A percentile compares a stretch with the other conserved stretches of the same genome.
Conservation (phyloP, 1,284 basidiomycete genomes). For the Tetrapyrgos nigripes region DNA sequence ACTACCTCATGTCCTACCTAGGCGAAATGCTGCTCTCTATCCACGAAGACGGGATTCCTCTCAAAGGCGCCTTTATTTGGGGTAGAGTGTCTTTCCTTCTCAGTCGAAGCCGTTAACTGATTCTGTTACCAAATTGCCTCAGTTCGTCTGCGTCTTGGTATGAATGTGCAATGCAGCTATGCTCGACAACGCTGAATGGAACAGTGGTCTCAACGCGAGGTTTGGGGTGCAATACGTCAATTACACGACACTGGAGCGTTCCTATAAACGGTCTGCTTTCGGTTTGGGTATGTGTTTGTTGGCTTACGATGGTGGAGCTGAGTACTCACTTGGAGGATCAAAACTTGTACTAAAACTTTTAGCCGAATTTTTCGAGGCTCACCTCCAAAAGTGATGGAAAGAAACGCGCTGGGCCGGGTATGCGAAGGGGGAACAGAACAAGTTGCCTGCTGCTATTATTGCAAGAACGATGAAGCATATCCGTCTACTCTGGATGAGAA, state of each 20-base stretch:
- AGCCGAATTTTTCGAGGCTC: slow-evolving; percentile 43
- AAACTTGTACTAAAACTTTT: background rate
- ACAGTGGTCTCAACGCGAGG: slow-evolving; percentile 43
- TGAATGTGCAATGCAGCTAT: slow-evolving; percentile 38
- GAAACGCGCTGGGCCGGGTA: no score
- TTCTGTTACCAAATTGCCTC: slow-evolving; percentile 3
- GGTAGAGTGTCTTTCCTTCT: slow-evolving; percentile 29
- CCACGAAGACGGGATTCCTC: slow-evolving; percentile 48
- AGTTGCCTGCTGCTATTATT: no score
- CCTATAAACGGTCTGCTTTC: slow-evolving; percentile 53
- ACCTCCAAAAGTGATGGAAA: slow-evolving; percentile 21
- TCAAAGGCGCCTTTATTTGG: slow-evolving; percentile 51
- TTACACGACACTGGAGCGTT: slow-evolving; percentile 52
- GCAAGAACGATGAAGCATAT: no score
- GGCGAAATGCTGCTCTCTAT: slow-evolving; percentile 50
- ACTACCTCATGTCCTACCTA: slow-evolving; percentile 51
- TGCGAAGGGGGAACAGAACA: no score
- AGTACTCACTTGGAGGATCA: background rate
- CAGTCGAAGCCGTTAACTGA: background rate
- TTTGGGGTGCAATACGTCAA: slow-evolving; percentile 58
- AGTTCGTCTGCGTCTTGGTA: slow-evolving; percentile 1
- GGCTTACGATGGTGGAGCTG: background rate
- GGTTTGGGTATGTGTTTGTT: slow-evolving; percentile 40
- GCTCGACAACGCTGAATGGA: slow-evolving; percentile 54
- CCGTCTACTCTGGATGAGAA: no score